A percentile compares a stretch with the other conserved stretches of the same genome.
Conservation (phyloP, 306 rosid species). For the Glycine latifolia region DNA sequence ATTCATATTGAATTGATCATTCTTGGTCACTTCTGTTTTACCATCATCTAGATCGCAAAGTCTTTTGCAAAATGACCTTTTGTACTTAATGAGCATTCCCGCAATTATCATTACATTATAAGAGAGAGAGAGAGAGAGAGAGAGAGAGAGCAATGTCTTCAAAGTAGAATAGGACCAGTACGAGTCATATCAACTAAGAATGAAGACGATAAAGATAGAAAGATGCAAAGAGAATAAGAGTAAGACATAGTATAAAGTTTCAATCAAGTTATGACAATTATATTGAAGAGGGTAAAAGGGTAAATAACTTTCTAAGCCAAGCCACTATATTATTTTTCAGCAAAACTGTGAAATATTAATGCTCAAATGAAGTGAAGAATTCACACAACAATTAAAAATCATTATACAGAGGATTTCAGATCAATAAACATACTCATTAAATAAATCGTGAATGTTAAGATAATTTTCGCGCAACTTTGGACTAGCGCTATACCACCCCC, state of each 20-base stretch:
- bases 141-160: no score
- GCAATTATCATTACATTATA: no score
- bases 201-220: constrained; percentile 21
- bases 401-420: constrained; percentile 41
- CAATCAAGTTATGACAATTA: not conserved
- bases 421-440: constrained; percentile 65
- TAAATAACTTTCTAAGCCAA: not conserved
- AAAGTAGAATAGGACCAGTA: no score
- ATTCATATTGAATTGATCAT: no score
- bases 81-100: no score
- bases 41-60: no score
- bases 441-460: constrained; percentile 78
- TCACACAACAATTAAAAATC: not conserved
- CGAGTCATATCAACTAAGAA: not conserved
- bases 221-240: not conserved
- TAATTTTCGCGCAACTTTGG: constrained; percentile 92
- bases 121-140: no score
- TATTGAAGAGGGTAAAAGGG: not conserved
- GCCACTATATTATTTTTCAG: not conserved
- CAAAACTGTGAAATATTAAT: not conserved
- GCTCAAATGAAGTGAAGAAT: not conserved
- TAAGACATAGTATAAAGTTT: constrained; percentile 19
- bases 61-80: no score
- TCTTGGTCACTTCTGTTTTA: no score
- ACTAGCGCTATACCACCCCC: constrained; percentile 94